Evolutionary conservation across 2,329 filamentous ascomycete species (phyloP), one percentile per base, ranked within the genome.

Genomic region (Epicoccum sorghinum): DNA sequence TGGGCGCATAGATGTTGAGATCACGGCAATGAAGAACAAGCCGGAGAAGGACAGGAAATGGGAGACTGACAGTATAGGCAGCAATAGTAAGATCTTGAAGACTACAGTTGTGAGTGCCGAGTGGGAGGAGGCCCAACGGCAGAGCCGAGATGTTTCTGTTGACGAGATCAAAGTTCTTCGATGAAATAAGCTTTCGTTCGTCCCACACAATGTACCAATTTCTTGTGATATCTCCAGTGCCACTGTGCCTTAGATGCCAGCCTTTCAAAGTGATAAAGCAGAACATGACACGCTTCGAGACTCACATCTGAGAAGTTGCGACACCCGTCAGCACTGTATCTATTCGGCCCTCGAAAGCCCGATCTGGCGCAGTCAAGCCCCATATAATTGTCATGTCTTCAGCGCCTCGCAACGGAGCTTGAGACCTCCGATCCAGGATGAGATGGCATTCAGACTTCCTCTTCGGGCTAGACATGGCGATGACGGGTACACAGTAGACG

Each of bases 101-200:
- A 74, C 71, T 4, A 74, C 70, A 4, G 69, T 70, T 9, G 64
- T 74, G 3, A 71, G 66, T 58, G 65, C 71, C 4, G 68, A 69
- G 38, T 74, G 70, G 69, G 68, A 72, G 38, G 70, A 73, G 45
- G 60, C 61, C 5, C 55, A 64, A 29, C 47, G 54, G 6, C 62
- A 58, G 38, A 62, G 63, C 36, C 42, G 54, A 25, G 62, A 64
- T 36, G 53, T 33, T 25, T 55, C 48, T 0, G 42, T 50, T 24
- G 66, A 71, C 42, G 64, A 62, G 14, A 72, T 70, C 46, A 63
- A 57, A 25, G 56, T 67, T 7, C 3, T 64, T 37, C 58, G 52
- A 27, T 60, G 30, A 60, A 37, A 9, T 27, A 30, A 7, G 41
- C 33, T 18, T 12, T 32, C 18, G 18, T 18, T 13, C 12, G 3